Percentiles rank a stretch among this genome's conserved stretches.
phyloP scores from a whole-genome alignment of 73 alveolate genomes.

The Urostyla sp. region DNA sequence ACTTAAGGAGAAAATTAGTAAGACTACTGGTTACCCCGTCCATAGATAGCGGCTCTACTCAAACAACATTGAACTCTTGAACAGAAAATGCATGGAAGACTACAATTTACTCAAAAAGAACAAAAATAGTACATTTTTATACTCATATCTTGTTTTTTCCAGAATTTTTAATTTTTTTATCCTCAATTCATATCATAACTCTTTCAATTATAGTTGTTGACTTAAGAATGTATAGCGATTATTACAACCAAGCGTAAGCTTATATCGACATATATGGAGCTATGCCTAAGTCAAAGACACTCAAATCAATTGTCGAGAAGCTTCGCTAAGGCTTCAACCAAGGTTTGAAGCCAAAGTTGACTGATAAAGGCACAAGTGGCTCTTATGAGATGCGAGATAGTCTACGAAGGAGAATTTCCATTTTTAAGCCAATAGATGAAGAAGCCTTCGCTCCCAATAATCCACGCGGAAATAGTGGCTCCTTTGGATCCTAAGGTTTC shows the following conservation, averaged over 20 bases:
- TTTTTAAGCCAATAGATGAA: conserved; percentile 98
- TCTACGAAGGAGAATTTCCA: conserved; percentile 77
- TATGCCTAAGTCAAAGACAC: conserved; percentile 2
- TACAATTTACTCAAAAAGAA: conserved; percentile 51
- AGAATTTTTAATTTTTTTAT: too few species aligned
- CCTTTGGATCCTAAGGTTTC: conserved; percentile 84
- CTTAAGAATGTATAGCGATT: conserved; percentile 39
- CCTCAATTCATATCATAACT: not conserved
- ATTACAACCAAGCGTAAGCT: conserved; percentile 31
- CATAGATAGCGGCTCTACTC: conserved; percentile 57
- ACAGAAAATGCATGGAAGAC: conserved; percentile 49
- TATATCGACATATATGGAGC: conserved; percentile 62
- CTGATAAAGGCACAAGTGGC: conserved; percentile 98
- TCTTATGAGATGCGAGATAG: conserved; percentile 87
- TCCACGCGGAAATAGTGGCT: conserved; percentile 92
- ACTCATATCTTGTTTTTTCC: too few species aligned
- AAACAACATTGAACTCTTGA: conserved; percentile 59
- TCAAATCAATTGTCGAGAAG: conserved; percentile 18
- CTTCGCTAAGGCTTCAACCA: conserved; percentile 76
- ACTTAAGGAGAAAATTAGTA: conserved; percentile 36
- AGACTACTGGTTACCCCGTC: conserved; percentile 45
- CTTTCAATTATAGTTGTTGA: conserved; percentile 18
- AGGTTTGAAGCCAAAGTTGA: conserved; percentile 92
- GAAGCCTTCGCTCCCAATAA: conserved; percentile 99
- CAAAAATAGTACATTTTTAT: conserved; percentile 9